A percentile compares a stretch with the other conserved stretches of the same genome.
Evolutionary conservation across 257 asterid genomes (phyloP).

Genomic region (Solanum lycopersicoides): DNA sequence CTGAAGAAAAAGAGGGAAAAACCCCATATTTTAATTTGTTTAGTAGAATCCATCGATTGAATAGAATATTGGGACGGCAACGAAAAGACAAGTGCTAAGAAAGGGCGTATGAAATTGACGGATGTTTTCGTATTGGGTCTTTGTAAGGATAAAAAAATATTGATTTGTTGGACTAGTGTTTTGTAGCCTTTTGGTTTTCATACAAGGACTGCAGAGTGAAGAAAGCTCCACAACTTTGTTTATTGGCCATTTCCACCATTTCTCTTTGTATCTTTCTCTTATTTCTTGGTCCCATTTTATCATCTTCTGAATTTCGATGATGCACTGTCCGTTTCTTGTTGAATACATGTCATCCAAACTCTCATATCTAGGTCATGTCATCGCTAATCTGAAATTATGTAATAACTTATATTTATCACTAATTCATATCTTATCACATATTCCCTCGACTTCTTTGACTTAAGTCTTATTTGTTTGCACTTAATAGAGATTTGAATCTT

Average conservation of each 20-base stretch:
- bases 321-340: not conserved
- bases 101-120: not conserved
- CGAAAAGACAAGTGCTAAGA: not conserved
- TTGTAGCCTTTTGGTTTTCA: not conserved
- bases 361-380: too few relatives aligned
- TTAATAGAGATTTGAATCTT: too few relatives aligned
- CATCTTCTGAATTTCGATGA: not conserved
- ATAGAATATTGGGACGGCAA: conserved; percentile 21
- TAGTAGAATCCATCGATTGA: not conserved
- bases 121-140: not conserved
- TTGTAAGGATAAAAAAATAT: not conserved
- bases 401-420: too few relatives aligned
- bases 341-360: too few relatives aligned
- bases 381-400: rapidly evolving
- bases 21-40: not conserved
- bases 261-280: not conserved
- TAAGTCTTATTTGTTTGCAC: too few relatives aligned
- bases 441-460: too few relatives aligned
- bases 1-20: not conserved
- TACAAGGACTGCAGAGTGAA: not conserved
- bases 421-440: not conserved
- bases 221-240: not conserved
- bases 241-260: not conserved
- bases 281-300: not conserved
- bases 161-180: not conserved